Evolutionary conservation across 768 basidiomycete genomes (phyloP).

Genomic region (Boletus pseudo-olivaceus): DNA sequence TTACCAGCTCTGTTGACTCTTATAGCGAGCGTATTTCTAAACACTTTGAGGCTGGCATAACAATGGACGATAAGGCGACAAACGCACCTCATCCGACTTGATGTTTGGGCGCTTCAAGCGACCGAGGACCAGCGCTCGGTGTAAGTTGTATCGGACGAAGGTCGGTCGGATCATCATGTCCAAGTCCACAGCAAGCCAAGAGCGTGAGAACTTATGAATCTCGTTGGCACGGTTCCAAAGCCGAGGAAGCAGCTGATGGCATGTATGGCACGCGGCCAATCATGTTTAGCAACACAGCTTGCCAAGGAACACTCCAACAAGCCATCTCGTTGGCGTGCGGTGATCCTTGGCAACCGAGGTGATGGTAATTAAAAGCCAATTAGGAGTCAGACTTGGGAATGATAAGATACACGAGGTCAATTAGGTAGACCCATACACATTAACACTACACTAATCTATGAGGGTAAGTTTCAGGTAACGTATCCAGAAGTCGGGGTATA

Average conservation of each 20-base stretch:
- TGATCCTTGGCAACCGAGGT: background rate
- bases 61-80: background rate
- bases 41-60: background rate
- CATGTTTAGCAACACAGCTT: conserved; percentile 15
- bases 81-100: background rate
- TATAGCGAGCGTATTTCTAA: background rate
- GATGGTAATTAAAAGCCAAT: background rate
- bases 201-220: background rate
- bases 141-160: no score
- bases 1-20: background rate
- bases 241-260: no score
- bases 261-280: background rate
- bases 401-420: conserved; percentile 9
- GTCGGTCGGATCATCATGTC: background rate
- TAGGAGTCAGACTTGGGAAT: background rate
- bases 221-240: no score
- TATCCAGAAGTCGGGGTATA: background rate
- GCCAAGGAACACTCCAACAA: conserved; percentile 16
- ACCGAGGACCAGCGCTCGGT: background rate
- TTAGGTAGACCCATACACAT: background rate
- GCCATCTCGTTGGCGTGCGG: background rate
- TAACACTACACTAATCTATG: background rate
- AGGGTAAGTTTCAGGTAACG: background rate
- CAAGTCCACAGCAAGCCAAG: conserved; percentile 11
- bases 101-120: background rate